A percentile compares a stretch with the other conserved stretches of the same genome.
These are phyloP conservation scores for Xylaria flabelliformis DNA, from an alignment of 495 filamentous ascomycete species.

Conservation along the genomic window DNA sequence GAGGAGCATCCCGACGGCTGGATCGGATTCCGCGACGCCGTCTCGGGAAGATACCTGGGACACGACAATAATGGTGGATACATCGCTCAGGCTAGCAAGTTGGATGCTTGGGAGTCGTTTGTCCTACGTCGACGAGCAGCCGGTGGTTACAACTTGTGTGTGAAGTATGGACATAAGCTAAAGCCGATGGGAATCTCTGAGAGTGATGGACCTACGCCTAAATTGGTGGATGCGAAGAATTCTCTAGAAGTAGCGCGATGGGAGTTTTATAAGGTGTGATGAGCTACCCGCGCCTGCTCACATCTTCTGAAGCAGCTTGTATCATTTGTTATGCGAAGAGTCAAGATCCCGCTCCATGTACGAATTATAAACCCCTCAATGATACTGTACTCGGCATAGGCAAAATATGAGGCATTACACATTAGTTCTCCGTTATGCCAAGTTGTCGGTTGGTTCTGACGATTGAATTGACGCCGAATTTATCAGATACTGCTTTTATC, in stretches of 20 bases:
- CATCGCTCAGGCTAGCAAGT: neutral
- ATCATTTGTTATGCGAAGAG: neutral
- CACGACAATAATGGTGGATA: conserved; percentile 10
- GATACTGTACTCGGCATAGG: neutral
- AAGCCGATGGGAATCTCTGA: neutral
- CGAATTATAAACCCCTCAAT: neutral
- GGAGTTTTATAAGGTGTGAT: conserved; percentile 14
- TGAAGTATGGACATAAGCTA: neutral
- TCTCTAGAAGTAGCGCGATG: neutral
- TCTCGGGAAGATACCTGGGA: conserved; percentile 11
- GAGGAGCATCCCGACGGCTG: conserved; percentile 9
- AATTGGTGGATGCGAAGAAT: neutral
- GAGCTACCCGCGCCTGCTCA: neutral
- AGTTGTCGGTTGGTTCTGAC: neutral
- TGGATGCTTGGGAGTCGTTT: conserved; percentile 4
- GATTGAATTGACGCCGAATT: neutral
- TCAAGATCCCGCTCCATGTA: neutral
- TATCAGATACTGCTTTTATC: neutral
- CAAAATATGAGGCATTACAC: neutral
- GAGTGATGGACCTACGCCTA: neutral
- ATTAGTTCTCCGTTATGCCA: neutral
- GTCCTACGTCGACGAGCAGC: neutral
- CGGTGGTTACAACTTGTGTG: conserved; percentile 10
- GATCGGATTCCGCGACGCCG: conserved; percentile 15
- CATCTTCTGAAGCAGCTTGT: neutral